Base-by-base conservation (phyloP, 495 filamentous ascomycete species). In the Jackrogersella multiformis region DNA sequence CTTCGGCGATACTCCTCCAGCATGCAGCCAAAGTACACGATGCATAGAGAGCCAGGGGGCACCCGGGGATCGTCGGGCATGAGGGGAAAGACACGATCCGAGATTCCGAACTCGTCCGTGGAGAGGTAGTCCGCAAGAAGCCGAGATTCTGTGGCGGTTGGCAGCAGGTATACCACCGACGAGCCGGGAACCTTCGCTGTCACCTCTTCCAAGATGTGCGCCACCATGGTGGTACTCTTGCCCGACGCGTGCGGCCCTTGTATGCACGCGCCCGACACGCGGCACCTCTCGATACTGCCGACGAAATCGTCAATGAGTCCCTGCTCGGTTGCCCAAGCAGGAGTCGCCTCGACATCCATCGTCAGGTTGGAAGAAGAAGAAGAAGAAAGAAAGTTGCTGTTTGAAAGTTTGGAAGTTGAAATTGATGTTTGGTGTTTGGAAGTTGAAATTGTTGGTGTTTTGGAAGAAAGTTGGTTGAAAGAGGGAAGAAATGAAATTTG, bases 141-240 rank as follows among this genome's bases (percentile, higher is more conserved):
- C 1, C 0, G 0, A 16, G 5, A 5, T 18, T 51, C 46, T 16
- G 18, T 1, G 26, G 4, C 0, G 13, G 46, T 51, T 4, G 46
- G 46, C 7, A 51, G n/a, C 24, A 51, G 5, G 9, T 51, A 51
- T 5, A 51, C 24, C 7, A 51, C n/a, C 1, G 24, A 16, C 21
- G 46, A 9, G 18, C 16, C 46, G 13, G 46, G 24, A 4, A 51
- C 4, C 7, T 32, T 51, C 5, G 24, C 28, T 15, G n/a, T 24
- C 3, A 51, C 24, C 13, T 1, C 4, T 1, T 32, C 13, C 18
- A 51, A 13, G 28, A 51, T 51, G 9, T 51, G 28, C 24, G 26
- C 46, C n/a, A 51, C 46, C 46, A 51, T 18, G n/a, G 46, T 34
- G n/a, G 46, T 51, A n/a, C 46, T 51, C 24, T 51, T 51, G 10